Conservation (phyloP, 495 filamentous ascomycete genomes). For the Astrothelium subdiscretum region DNA sequence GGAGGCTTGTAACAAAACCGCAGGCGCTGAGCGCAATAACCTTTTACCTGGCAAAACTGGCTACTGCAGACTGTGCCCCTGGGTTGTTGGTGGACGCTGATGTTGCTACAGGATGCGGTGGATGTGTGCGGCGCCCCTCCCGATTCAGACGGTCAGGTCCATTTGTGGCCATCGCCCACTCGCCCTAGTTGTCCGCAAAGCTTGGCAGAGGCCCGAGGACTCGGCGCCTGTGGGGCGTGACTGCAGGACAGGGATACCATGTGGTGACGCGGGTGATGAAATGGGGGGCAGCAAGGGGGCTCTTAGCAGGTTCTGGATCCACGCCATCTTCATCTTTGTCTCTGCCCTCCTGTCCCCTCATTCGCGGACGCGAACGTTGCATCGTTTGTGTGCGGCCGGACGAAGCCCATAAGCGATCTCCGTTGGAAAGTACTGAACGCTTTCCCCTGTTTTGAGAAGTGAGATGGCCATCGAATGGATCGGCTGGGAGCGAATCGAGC, state of each 20-base stretch:
- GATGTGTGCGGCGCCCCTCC: background rate
- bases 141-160: conserved; percentile 1
- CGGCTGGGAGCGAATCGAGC: background rate
- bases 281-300: no score
- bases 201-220: background rate
- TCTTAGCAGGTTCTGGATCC: background rate
- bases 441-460: background rate
- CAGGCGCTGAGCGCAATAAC: background rate
- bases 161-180: background rate
- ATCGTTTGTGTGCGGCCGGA: background rate
- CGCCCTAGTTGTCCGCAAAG: background rate
- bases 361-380: background rate
- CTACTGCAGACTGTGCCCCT: background rate
- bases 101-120: background rate
- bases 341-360: background rate
- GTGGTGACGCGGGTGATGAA: conserved; percentile 2
- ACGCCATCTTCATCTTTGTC: background rate
- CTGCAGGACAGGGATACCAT: background rate
- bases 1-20: background rate
- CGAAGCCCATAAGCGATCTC: background rate
- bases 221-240: background rate
- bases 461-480: background rate
- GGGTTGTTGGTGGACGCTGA: background rate
- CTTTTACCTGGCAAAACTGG: background rate
- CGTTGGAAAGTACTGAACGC: background rate